Evolutionary conservation across 306 rosid genomes (phyloP).

Genomic region (Acacia melanoxylon): DNA sequence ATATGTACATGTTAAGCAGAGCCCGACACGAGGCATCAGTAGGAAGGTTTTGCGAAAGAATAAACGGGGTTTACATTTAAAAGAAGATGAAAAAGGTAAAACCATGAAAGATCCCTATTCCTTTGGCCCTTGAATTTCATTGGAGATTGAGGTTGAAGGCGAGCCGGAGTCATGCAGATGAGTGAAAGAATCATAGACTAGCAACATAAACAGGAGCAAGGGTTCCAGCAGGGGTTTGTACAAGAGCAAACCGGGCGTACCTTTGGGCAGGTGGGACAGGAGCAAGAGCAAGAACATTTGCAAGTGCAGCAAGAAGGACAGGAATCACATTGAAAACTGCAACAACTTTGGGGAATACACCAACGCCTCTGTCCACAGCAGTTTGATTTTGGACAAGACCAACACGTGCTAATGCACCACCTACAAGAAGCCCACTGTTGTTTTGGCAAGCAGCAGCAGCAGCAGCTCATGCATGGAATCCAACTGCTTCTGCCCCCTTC

Average conservation of each 20-base stretch:
- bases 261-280: constrained; percentile 57
- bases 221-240: constrained; percentile 56
- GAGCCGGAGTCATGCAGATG: not conserved
- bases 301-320: constrained; percentile 56
- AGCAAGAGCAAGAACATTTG: constrained; percentile 52
- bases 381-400: constrained; percentile 31
- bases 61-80: not conserved
- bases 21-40: not conserved
- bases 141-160: not conserved
- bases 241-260: constrained; percentile 40
- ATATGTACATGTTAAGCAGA: not conserved
- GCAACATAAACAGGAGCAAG: constrained; percentile 46
- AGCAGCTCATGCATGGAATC: constrained; percentile 22
- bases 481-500: constrained; percentile 24
- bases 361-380: constrained; percentile 45
- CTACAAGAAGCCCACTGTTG: constrained; percentile 35
- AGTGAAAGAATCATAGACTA: constrained; percentile 16
- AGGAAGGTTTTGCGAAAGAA: not conserved
- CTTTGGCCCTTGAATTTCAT: not conserved
- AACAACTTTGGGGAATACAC: constrained; percentile 31
- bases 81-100: not conserved
- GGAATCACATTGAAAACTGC: constrained; percentile 49
- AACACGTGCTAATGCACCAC: constrained; percentile 21
- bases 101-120: not conserved
- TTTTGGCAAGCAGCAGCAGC: constrained; percentile 23